phyloP scores from a whole-genome alignment of 208 protist genomes.

The Trypanosoma mega region DNA sequence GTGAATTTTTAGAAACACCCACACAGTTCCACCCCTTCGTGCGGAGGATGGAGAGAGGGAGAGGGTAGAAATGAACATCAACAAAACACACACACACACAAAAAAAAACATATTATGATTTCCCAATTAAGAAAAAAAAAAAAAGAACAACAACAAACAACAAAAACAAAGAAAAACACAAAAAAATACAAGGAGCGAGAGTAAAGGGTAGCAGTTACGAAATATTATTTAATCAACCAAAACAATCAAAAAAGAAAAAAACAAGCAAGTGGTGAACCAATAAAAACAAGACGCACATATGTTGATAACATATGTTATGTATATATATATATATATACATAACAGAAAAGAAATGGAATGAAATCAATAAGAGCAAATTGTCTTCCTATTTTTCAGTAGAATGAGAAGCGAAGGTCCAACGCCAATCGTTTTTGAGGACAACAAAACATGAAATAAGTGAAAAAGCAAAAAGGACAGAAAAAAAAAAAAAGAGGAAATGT shows the following conservation, averaged over 20 bases:
- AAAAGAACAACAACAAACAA: slow-evolving; percentile 11
- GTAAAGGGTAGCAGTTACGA: not conserved
- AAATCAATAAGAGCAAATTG: not conserved
- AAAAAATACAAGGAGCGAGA: not conserved
- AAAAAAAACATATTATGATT: slow-evolving; percentile 6
- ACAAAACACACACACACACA: not conserved
- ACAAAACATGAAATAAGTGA: not conserved
- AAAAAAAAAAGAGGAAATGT: not conserved
- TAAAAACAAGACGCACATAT: not conserved
- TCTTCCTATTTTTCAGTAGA: not conserved
- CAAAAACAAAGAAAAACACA: not conserved
- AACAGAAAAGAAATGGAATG: not conserved
- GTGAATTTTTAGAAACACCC: not conserved
- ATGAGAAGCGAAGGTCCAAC: not conserved
- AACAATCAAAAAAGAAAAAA: too few species aligned
- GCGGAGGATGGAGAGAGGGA: not conserved
- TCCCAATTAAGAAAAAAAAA: slow-evolving; percentile 6
- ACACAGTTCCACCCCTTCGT: too few species aligned
- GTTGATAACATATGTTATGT: not conserved
- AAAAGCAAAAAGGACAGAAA: not conserved
- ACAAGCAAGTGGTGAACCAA: too few species aligned
- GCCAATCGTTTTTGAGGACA: not conserved
- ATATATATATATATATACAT: slow-evolving; percentile 11
- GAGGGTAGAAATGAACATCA: not conserved
- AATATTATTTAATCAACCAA: too few species aligned